Base-by-base conservation (phyloP, 768 basidiomycete genomes). In the Termitomyces sp. region DNA sequence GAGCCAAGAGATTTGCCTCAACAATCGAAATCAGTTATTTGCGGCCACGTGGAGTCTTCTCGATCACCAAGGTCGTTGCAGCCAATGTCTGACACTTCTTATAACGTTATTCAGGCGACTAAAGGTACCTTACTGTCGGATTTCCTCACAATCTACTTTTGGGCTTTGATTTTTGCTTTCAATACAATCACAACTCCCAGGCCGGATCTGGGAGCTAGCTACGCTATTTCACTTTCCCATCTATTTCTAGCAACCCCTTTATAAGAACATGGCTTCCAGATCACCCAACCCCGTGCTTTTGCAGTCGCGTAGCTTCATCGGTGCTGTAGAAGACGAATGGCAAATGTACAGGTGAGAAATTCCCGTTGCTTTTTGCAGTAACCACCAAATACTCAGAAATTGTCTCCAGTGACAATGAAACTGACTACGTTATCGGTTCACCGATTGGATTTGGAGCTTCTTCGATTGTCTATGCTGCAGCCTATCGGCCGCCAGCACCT, bases 371-470 rank as follows among this genome's bases (percentile, higher is more conserved):
- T 38, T 48, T 46, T 45, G 8, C 35, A 22, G 50, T 9, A 38
- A 53, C 47, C 40, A 47, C 28, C 42, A 48, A 58, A 57, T 32
- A 58, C 60, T 61, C 42, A 63, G 33, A 44, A 57, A 35, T 49
- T 30, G 42, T 58, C 9, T 4, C 68, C 92, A 54, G 91, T 65
- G 88, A 92, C 67, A 69, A 79, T 60, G 75, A 83, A 1, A 63
- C 73, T 13, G 92, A 95, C 75, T 94, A 94, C 66, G 80, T 80
- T 20, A 78, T 90, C 38, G 90, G 90, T 16, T 71, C 80, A 8
- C 82, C 91, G 20, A 93, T 95, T 53, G 94, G 94, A 1, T 94
- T 90, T 64, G 95, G 95, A 20, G 89, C 95, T 2, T 94, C 92
- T 3, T 96, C 95, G 0, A 89, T 88, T 56, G 95, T 98, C 6